Conservation (phyloP, 305 asterid species). For the Caryopteris hybrid region DNA sequence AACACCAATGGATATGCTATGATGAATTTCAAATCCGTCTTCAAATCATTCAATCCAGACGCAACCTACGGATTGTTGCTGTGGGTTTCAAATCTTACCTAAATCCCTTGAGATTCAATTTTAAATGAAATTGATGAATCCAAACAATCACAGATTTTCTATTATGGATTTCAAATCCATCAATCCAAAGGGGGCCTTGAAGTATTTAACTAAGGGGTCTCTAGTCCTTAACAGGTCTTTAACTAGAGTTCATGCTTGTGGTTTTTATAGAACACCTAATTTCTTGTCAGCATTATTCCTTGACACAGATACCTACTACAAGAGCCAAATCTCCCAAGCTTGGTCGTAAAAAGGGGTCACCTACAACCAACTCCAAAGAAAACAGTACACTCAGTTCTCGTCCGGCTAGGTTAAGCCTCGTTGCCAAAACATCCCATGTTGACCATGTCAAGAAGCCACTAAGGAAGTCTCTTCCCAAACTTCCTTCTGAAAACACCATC, state of each 20-base stretch:
- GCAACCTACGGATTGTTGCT: not conserved
- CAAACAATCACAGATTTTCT: too few relatives aligned
- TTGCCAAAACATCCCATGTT: slow-evolving; percentile 31
- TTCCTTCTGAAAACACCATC: slow-evolving; percentile 61
- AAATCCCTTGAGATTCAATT: too few relatives aligned
- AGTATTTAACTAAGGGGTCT: not conserved
- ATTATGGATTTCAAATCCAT: not conserved
- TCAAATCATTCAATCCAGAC: not conserved
- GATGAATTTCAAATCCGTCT: not conserved
- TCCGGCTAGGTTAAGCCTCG: slow-evolving; percentile 57
- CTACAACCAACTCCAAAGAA: slow-evolving; percentile 44
- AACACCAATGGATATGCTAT: not conserved
- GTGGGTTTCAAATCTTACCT: too few relatives aligned
- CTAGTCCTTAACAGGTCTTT: too few relatives aligned
- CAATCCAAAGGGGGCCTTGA: not conserved
- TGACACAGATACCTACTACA: slow-evolving; percentile 79
- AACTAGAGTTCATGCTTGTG: too few relatives aligned
- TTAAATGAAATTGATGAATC: too few relatives aligned
- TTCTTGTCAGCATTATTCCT: not conserved
- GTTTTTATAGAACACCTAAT: slow-evolving; percentile 13
- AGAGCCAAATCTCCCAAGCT: slow-evolving; percentile 95
- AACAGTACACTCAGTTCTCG: slow-evolving; percentile 27
- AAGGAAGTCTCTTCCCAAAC: slow-evolving; percentile 77
- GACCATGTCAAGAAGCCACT: slow-evolving; percentile 55
- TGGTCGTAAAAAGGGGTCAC: slow-evolving; percentile 67